Base-by-base conservation (phyloP, 139 green algal species). In the Deuterostichococcus epilithicus region DNA sequence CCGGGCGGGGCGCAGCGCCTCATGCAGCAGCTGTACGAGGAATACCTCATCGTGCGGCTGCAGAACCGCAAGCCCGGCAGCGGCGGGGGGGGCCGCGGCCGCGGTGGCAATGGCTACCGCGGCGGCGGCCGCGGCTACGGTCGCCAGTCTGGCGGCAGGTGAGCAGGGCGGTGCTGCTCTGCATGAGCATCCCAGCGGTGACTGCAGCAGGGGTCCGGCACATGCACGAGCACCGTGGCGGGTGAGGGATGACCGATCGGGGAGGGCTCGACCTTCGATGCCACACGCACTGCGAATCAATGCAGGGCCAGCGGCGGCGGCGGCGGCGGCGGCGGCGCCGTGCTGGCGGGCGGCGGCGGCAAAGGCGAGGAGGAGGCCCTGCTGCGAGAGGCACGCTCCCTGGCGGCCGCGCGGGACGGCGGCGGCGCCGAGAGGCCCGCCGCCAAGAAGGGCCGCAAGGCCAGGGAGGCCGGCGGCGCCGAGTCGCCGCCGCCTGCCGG, bases 21-120 rank as follows among this genome's bases (percentile, higher is more conserved):
- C 28, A 85, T 91, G 86, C 44, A 78, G 63, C 22, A 76, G 38
- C 81, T 88, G 67, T 94, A 86, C 69, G 42, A 82, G 33, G 74
- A 78, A 0, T 94, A 93, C 78, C 77, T 94, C 70, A 47, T 78
- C 32, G 76, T 72, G 10, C 69, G 87, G 8, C 13, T 79, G n/a
- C 78, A 80, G 60, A 63, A 83, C 35, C 75, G 69, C 34, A 86
- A 75, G 32, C 33, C 66, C 5, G 45, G 66, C 8, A 8, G n/a
- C 1, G 33, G 37, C 68, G 23, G n/a, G 73, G 69, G 22, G 20
- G 63, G 76, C 68, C 73, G 74, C 15, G 37, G 65, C 45, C 37
- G 72, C 36, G 65, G 78, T 32, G 60, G 76, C 39, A 74, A 60
- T 1, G 68, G 68, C n/a, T 37, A 74, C 5, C 25, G 84, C 34